A percentile compares a stretch with the other conserved stretches of the same genome.
Evolutionary conservation across 352 stramenopile species (phyloP).

Genomic region (Phytophthora constricta): DNA sequence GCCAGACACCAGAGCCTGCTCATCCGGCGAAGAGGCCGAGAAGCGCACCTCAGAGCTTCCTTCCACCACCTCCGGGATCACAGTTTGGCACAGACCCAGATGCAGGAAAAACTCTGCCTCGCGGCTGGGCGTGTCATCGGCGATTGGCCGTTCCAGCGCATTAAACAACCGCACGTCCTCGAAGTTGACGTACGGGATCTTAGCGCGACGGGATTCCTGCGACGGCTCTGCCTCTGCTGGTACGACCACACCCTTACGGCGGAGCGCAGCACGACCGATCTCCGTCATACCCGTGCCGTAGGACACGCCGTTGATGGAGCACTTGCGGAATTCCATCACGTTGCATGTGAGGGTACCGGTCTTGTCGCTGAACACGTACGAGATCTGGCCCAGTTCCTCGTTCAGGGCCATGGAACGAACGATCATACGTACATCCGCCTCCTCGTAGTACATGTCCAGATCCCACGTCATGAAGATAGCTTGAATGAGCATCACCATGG

Average conservation of each 20-base stretch:
- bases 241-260: slow-evolving; percentile 66
- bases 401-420: slow-evolving; percentile 87
- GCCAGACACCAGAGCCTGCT: slow-evolving; percentile 89
- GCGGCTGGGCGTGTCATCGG: slow-evolving; percentile 31
- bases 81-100: slow-evolving; percentile 82
- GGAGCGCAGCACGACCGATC: slow-evolving; percentile 74
- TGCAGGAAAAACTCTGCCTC: slow-evolving; percentile 88
- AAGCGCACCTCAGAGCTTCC: slow-evolving; percentile 61
- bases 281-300: slow-evolving; percentile 92
- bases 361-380: slow-evolving; percentile 93
- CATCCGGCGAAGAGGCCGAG: slow-evolving; percentile 86
- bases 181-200: slow-evolving; percentile 86
- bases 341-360: slow-evolving; percentile 95
- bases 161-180: slow-evolving; percentile 61
- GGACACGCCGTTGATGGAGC: slow-evolving; percentile 91
- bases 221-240: slow-evolving; percentile 44
- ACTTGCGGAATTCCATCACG: slow-evolving; percentile 96
- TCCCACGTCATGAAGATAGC: slow-evolving; percentile 94
- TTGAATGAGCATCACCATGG: slow-evolving; percentile 96
- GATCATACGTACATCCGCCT: slow-evolving; percentile 89
- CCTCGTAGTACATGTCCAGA: slow-evolving; percentile 92
- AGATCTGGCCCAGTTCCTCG: slow-evolving; percentile 93
- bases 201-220: slow-evolving; percentile 21
- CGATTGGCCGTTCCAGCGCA: slow-evolving; percentile 41
- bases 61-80: slow-evolving; percentile 72